phyloP scores from a whole-genome alignment of 768 basidiomycete genomes.

The Mycena rebaudengoi region DNA sequence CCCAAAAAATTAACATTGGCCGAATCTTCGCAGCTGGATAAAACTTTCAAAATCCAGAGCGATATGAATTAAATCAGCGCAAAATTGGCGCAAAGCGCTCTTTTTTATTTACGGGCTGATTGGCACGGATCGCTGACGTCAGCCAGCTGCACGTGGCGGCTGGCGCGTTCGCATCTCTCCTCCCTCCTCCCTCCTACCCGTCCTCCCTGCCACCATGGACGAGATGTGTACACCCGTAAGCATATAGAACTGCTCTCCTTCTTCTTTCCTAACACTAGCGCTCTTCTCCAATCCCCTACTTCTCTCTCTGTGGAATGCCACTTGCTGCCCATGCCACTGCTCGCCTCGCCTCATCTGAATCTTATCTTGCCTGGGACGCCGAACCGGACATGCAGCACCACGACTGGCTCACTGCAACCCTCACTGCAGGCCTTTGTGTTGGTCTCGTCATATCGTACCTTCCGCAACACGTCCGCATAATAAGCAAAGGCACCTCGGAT shows the following conservation, averaged over 20 bases:
- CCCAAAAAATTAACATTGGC: no score
- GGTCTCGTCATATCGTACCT: slow-evolving; percentile 86
- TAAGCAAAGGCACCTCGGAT: slow-evolving; percentile 78
- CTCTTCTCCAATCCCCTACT: background rate
- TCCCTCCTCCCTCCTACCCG: background rate
- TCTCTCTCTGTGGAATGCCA: background rate
- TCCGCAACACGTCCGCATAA: slow-evolving; percentile 90
- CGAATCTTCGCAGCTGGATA: no score
- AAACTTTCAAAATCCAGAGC: no score
- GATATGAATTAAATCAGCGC: no score
- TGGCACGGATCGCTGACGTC: no score
- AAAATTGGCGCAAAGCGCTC: no score
- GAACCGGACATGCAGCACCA: slow-evolving; percentile 77
- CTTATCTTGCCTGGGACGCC: background rate
- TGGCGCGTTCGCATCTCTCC: no score
- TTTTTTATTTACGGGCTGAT: no score
- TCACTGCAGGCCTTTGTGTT: slow-evolving; percentile 69
- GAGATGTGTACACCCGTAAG: background rate
- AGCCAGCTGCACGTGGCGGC: no score
- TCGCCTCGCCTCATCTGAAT: background rate
- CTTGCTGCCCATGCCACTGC: background rate
- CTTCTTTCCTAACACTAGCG: background rate
- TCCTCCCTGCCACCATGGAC: background rate
- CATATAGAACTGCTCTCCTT: no score
- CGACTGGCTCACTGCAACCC: slow-evolving; percentile 73